Base-by-base conservation (phyloP, 495 filamentous ascomycete species). In the Penicillium simplicissimum region DNA sequence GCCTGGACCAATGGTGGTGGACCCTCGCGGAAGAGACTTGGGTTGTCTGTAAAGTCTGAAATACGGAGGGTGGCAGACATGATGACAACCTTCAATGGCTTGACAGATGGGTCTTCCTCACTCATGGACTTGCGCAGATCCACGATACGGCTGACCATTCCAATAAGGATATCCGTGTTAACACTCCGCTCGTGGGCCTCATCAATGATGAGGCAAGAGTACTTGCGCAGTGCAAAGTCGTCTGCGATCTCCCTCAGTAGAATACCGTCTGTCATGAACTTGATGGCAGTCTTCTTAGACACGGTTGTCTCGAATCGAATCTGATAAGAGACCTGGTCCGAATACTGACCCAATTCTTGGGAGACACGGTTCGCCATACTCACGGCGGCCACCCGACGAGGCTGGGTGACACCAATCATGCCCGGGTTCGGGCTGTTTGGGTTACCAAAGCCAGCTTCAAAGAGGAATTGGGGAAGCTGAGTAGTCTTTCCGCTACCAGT, bases 261-360 rank as follows among this genome's bases (percentile, higher is more conserved):
- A 25, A 99, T 92, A 80, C 96, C 96, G 72, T 99, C 96, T 0
- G 96, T 99, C 92, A 99, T 97, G 75, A 98, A 99, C 73, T 99
- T 99, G 71, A 98, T 87, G 2, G 93, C 89, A 0, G 96, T 99
- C 60, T 93, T 88, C 42, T 85, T 82, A n/a, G 85, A 85, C 2
- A 88, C 87, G 2, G 87, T 92, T 35, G 88, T 89, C 63, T 99
- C 96, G 66, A 97, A 98, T 33, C 96, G 88, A 66, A 99, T 97
- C 68, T 97, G 93, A 72, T 98, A 96, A 7, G 92, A 90, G 17
- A 98, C 92, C 43, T 88, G 83, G 7, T 87, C 84, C 31, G 77
- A 78, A 28, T 74, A 74, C 19, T 89, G 81, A 3, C 91, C 92
- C 49, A 98, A 70, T 72, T 98, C 95, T 64, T 92, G 85, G 8